Evolutionary conservation across 495 filamentous ascomycete species (phyloP).

Genomic region (Annulohypoxylon stygium): DNA sequence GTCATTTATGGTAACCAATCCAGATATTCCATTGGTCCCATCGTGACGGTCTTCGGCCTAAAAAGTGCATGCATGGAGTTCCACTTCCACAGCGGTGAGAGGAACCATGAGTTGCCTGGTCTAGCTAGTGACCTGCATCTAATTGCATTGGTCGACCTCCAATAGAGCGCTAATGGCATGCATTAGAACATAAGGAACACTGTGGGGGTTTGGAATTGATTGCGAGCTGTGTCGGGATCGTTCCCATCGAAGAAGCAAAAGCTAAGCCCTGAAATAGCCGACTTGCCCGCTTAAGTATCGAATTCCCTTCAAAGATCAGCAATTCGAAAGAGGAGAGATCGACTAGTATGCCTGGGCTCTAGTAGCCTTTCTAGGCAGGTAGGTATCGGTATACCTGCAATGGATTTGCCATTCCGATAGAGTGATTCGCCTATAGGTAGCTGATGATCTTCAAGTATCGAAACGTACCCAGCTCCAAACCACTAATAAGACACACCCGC

Average conservation of each 20-base stretch:
- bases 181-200: constrained; percentile 4
- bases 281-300: background rate
- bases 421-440: background rate
- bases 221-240: constrained; percentile 2
- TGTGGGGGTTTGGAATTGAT: constrained; percentile 5
- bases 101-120: constrained; percentile 1
- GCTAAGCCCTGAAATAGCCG: constrained; percentile 3
- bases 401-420: background rate
- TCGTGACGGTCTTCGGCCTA: constrained; percentile 7
- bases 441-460: background rate
- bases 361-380: background rate
- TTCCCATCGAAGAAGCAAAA: constrained; percentile 15
- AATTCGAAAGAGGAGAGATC: background rate
- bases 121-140: constrained; percentile 6
- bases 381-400: background rate
- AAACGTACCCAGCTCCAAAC: background rate
- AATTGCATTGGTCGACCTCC: constrained; percentile 4
- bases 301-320: background rate
- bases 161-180: constrained; percentile 13
- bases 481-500: background rate
- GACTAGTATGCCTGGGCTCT: background rate
- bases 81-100: constrained; percentile 27
- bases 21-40: constrained; percentile 10
- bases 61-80: constrained; percentile 24
- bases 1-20: constrained; percentile 5